phyloP scores from a whole-genome alignment of 2,329 filamentous ascomycete species.

The Fusarium mangiferae region DNA sequence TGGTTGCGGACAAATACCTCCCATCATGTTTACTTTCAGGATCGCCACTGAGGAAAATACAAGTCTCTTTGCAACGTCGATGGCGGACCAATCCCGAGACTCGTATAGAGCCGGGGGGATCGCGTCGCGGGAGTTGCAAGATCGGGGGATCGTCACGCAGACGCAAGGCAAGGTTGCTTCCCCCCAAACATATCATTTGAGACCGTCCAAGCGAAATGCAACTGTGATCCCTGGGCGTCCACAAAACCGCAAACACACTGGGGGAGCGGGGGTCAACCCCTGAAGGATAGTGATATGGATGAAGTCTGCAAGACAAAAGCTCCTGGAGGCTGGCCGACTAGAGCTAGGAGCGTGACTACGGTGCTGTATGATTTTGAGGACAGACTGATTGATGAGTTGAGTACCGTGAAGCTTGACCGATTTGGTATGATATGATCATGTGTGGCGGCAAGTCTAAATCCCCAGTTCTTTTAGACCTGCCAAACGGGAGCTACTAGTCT shows the following conservation, averaged over 20 bases:
- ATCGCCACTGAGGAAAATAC: conserved; percentile 24
- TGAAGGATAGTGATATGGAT: background rate
- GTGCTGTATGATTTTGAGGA: background rate
- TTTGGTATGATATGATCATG: conserved; percentile 24
- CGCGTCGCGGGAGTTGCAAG: conserved; percentile 37
- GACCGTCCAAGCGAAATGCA: conserved; percentile 34
- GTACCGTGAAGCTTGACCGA: background rate
- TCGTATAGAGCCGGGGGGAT: conserved; percentile 1
- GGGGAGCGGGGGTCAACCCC: conserved; percentile 21
- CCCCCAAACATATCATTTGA: conserved; percentile 27
- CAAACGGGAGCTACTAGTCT: conserved; percentile 36
- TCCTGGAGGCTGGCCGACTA: background rate
- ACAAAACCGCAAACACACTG: conserved; percentile 25
- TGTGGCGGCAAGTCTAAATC: conserved; percentile 23
- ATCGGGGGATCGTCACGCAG: conserved; percentile 40
- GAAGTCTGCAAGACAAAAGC: conserved; percentile 4
- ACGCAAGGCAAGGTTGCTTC: conserved; percentile 31
- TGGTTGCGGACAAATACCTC: conserved; percentile 9
- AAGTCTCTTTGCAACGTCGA: conserved; percentile 15
- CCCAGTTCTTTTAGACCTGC: conserved; percentile 22
- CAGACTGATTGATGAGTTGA: background rate
- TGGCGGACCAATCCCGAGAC: conserved; percentile 26
- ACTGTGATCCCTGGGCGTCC: conserved; percentile 32
- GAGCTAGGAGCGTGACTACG: conserved; percentile 15
- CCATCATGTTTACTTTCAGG: conserved; percentile 16